phyloP scores from a whole-genome alignment of 192 early-diverging fungal genomes.

The Coemansia nantahalensis region DNA sequence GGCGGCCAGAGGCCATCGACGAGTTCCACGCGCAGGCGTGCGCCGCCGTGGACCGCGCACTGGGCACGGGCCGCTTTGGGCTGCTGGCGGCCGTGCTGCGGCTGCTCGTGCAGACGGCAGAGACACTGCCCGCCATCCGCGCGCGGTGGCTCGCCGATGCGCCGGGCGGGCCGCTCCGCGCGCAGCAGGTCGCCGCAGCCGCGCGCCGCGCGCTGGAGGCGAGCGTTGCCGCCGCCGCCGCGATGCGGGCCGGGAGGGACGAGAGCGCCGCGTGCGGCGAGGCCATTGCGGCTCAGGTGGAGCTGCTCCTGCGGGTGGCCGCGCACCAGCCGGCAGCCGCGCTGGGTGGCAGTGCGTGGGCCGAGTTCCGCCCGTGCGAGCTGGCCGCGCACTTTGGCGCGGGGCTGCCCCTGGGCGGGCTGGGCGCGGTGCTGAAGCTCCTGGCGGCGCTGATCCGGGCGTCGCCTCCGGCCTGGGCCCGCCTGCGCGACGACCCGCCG shows the following conservation, averaged over 20 bases:
- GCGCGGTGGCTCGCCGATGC: conserved; percentile 20
- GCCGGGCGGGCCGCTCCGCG: conserved; percentile 1
- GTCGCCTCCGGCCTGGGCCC: conserved; percentile 19
- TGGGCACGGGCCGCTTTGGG: conserved; percentile 2
- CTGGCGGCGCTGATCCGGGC: conserved; percentile 24
- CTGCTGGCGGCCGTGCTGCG: conserved; percentile 21
- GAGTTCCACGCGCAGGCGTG: conserved; percentile 30
- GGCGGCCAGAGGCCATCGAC: background rate
- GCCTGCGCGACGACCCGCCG: conserved; percentile 6
- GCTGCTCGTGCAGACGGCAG: conserved; percentile 23
- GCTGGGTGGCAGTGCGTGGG: conserved; percentile 18
- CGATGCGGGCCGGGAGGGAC: background rate
- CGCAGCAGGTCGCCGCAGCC: conserved; percentile 7
- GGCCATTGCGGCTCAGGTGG: conserved; percentile 18
- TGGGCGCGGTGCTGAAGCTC: conserved; percentile 28
- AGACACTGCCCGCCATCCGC: conserved; percentile 13
- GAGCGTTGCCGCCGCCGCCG: conserved; percentile 1
- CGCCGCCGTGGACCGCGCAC: conserved; percentile 2
- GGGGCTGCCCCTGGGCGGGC: conserved; percentile 15
- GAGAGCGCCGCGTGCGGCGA: conserved; percentile 9
- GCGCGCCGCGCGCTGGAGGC: conserved; percentile 8
- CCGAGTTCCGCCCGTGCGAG: conserved; percentile 11
- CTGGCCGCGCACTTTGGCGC: conserved; percentile 7
- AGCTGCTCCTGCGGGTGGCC: conserved; percentile 22
- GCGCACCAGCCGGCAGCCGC: conserved; percentile 13